phyloP scores from a whole-genome alignment of 495 filamentous ascomycete genomes.

The Neurospora sp. region DNA sequence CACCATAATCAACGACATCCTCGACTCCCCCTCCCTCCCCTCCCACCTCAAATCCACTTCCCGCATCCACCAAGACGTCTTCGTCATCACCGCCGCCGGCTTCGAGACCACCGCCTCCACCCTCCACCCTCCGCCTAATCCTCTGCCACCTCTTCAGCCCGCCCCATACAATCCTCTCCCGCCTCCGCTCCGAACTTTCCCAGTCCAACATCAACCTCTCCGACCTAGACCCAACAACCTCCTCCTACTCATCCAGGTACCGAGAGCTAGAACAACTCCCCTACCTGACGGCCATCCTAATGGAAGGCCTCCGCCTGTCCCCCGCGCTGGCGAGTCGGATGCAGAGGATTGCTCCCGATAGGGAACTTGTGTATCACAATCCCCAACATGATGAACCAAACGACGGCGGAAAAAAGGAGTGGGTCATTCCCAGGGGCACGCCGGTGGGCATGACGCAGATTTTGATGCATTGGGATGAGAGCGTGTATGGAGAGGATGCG shows the following conservation, averaged over 20 bases:
- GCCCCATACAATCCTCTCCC: conserved; percentile 6
- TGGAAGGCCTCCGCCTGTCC: conserved; percentile 27
- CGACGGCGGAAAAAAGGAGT: conserved; percentile 12
- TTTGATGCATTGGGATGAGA: conserved; percentile 20
- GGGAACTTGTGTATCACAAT: conserved; percentile 20
- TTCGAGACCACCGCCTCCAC: conserved; percentile 18
- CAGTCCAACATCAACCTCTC: not conserved
- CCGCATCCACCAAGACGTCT: conserved; percentile 15
- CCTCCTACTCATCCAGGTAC: not conserved
- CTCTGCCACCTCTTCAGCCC: conserved; percentile 17
- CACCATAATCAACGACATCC: conserved; percentile 18
- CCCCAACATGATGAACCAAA: not conserved
- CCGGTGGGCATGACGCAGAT: conserved; percentile 25
- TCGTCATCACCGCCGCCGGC: conserved; percentile 14
- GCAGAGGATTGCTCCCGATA: conserved; percentile 25
- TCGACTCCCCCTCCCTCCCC: conserved; percentile 15
- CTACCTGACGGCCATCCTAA: conserved; percentile 25
- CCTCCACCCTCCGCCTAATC: conserved; percentile 12
- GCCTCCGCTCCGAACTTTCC: conserved; percentile 14
- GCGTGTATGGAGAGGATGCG: conserved; percentile 10
- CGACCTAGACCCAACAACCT: not conserved
- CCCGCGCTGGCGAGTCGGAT: conserved; percentile 26
- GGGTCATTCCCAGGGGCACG: conserved; percentile 36
- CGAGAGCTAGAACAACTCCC: conserved; percentile 23
- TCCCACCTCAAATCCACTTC: conserved; percentile 14